These are phyloP conservation scores for Truncatella angustata DNA, from an alignment of 2,329 filamentous ascomycete species.

Conservation along the genomic window DNA sequence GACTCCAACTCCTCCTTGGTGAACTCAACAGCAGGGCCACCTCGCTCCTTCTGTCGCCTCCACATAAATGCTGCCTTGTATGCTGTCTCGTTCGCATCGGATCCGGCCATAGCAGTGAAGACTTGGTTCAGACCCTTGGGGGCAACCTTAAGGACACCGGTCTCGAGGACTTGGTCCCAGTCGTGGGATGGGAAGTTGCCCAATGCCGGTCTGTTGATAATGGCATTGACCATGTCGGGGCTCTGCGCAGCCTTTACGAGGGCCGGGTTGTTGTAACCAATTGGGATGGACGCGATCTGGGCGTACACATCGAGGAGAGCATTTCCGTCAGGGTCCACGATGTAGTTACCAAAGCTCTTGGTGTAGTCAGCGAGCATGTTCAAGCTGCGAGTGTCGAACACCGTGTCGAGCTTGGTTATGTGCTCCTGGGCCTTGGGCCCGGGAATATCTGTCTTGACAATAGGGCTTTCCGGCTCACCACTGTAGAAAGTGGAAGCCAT, in stretches of 20 bases:
- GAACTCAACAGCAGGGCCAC: constrained; percentile 75
- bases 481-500: constrained; percentile 27
- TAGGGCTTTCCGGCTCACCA: constrained; percentile 51
- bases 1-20: constrained; percentile 71
- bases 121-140: constrained; percentile 84
- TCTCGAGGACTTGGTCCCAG: constrained; percentile 77
- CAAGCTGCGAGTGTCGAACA: constrained; percentile 83
- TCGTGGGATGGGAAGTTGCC: constrained; percentile 88
- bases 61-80: constrained; percentile 98
- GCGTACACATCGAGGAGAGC: constrained; percentile 76
- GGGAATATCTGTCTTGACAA: constrained; percentile 63
- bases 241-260: constrained; percentile 69
- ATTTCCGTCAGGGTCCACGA: constrained; percentile 71
- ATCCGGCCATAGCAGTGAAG: constrained; percentile 86
- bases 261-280: constrained; percentile 87
- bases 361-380: constrained; percentile 80
- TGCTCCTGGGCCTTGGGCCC: constrained; percentile 71
- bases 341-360: constrained; percentile 78
- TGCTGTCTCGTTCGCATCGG: constrained; percentile 90
- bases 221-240: constrained; percentile 73
- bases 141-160: constrained; percentile 77
- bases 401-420: constrained; percentile 68
- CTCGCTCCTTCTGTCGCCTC: constrained; percentile 77
- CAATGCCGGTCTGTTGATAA: constrained; percentile 86
- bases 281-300: constrained; percentile 88